Percentiles rank a stretch among this genome's conserved stretches.
Evolutionary conservation across 2,329 filamentous ascomycete species (phyloP).

Genomic region (Ophiocordyceps sinensis): DNA sequence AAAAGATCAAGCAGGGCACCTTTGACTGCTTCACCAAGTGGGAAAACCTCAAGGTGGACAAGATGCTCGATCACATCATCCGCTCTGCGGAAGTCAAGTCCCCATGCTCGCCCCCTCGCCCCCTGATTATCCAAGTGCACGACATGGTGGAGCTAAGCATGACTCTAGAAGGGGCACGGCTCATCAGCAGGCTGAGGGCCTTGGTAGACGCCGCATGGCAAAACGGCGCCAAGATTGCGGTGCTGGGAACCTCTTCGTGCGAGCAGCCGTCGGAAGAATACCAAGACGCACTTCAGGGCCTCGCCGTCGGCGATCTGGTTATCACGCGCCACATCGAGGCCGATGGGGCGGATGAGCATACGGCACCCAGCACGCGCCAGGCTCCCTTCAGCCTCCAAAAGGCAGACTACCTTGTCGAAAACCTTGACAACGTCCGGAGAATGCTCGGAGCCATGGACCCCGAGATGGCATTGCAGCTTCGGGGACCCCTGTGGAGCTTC

Average conservation of each 20-base stretch:
- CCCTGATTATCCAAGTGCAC: slow-evolving; percentile 62
- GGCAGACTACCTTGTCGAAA: slow-evolving; percentile 28
- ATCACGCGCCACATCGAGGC: slow-evolving; percentile 20
- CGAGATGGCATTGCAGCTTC: background rate
- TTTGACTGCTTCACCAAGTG: slow-evolving; percentile 31
- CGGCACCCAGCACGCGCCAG: background rate
- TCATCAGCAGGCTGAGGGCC: slow-evolving; percentile 56
- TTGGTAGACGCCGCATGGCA: slow-evolving; percentile 59
- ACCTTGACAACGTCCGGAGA: slow-evolving; percentile 29
- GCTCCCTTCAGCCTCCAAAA: slow-evolving; percentile 13
- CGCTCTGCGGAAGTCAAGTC: slow-evolving; percentile 26
- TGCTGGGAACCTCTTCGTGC: slow-evolving; percentile 63
- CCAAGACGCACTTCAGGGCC: slow-evolving; percentile 21
- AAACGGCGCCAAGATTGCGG: slow-evolving; percentile 55
- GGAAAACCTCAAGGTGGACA: slow-evolving; percentile 46
- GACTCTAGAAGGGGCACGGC: slow-evolving; percentile 51
- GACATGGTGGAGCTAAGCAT: slow-evolving; percentile 68
- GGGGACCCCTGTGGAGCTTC: slow-evolving; percentile 11
- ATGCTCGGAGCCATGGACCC: slow-evolving; percentile 28
- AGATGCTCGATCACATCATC: slow-evolving; percentile 42
- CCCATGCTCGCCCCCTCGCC: slow-evolving; percentile 19
- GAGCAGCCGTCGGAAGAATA: slow-evolving; percentile 32
- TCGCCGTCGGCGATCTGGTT: slow-evolving; percentile 26
- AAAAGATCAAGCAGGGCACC: slow-evolving; percentile 24
- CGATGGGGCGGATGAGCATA: slow-evolving; percentile 9